A percentile compares a stretch with the other conserved stretches of the same genome.
Conservation (phyloP, 139 green algal species). For the Coelastrella sp. region DNA sequence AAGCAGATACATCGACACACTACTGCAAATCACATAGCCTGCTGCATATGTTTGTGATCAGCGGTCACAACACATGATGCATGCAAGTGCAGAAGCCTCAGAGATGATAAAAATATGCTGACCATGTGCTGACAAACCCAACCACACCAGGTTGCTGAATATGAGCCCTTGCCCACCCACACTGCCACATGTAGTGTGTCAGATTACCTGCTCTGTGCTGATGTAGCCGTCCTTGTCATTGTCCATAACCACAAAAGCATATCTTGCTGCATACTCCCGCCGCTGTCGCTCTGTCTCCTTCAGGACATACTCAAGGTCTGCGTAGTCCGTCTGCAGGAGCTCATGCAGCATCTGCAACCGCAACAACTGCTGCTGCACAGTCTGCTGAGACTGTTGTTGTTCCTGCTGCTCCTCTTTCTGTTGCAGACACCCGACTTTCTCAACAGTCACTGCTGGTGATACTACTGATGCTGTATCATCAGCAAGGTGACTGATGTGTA, state of each 20-base stretch:
- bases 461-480: neutral
- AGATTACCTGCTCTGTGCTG: constrained; percentile 42
- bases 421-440: neutral
- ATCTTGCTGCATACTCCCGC: constrained; percentile 60
- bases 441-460: neutral
- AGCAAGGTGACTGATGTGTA: too few relatives aligned
- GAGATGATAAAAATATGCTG: too few relatives aligned
- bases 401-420: neutral
- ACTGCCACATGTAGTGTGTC: too few relatives aligned
- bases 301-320: constrained; percentile 52
- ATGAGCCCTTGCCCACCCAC: too few relatives aligned
- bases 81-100: too few relatives aligned
- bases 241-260: constrained; percentile 62
- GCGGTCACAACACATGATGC: too few relatives aligned
- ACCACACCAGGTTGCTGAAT: too few relatives aligned
- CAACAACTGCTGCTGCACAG: neutral
- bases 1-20: too few relatives aligned
- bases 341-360: constrained; percentile 19
- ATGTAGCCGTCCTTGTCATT: constrained; percentile 65
- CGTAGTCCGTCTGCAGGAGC: constrained; percentile 44
- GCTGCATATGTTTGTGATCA: too few relatives aligned
- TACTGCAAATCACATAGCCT: too few relatives aligned
- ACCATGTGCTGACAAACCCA: too few relatives aligned
- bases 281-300: constrained; percentile 57
- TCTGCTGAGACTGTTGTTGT: neutral